phyloP scores from a whole-genome alignment of 805 yeast genomes.

The Tetrapisispora taiwanensis region DNA sequence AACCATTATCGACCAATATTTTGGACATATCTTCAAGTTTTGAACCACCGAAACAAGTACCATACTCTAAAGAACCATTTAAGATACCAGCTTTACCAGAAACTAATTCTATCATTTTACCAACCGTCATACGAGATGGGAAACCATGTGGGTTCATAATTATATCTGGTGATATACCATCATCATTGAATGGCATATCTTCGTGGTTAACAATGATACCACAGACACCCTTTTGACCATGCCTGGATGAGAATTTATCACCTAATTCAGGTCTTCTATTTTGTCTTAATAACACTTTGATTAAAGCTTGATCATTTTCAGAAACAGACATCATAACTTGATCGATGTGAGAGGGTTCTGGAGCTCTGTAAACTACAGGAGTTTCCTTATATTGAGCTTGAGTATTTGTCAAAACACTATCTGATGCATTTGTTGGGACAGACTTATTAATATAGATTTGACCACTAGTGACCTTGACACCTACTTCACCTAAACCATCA shows the following conservation, averaged over 20 bases:
- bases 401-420: constrained; percentile 29
- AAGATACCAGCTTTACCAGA: constrained; percentile 97
- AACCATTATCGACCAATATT: constrained; percentile 82
- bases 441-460: constrained; percentile 90
- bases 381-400: constrained; percentile 69
- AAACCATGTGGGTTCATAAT: constrained; percentile 99
- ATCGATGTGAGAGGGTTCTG: constrained; percentile 91
- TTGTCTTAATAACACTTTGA: constrained; percentile 86
- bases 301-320: constrained; percentile 88
- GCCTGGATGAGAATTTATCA: constrained; percentile 93
- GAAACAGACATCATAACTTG: constrained; percentile 96
- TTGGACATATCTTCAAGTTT: constrained; percentile 90
- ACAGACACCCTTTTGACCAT: constrained; percentile 98
- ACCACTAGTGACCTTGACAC: constrained; percentile 80
- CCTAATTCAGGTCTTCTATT: constrained; percentile 97
- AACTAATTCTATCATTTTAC: constrained; percentile 92
- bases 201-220: constrained; percentile 97
- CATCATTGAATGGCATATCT: constrained; percentile 90
- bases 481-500: constrained; percentile 96
- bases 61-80: constrained; percentile 84
- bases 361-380: constrained; percentile 86
- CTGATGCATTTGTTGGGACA: constrained; percentile 80
- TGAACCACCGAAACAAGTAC: constrained; percentile 98
- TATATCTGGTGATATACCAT: constrained; percentile 88
- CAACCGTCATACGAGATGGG: constrained; percentile 99